These are phyloP conservation scores for Colletotrichum australisinense DNA, from an alignment of 2,329 filamentous ascomycete genomes.

Conservation along the genomic window DNA sequence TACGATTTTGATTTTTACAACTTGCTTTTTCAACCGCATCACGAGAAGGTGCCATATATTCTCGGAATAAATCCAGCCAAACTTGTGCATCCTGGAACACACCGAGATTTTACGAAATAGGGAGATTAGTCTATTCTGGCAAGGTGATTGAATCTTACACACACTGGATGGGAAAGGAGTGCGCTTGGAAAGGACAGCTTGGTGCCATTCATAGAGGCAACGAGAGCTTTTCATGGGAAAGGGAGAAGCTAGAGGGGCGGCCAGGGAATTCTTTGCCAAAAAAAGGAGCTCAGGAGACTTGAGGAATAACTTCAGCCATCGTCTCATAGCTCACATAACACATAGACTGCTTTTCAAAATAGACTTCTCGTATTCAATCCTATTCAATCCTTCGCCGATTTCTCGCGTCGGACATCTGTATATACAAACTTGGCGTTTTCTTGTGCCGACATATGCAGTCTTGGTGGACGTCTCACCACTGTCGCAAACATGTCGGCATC, in stretches of 20 bases:
- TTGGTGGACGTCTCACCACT: constrained; percentile 9
- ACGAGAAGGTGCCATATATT: not conserved
- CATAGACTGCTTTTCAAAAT: not conserved
- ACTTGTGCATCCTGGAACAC: not conserved
- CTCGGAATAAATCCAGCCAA: too few relatives aligned
- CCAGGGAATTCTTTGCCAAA: too few relatives aligned
- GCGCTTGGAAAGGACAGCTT: not conserved
- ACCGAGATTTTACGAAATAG: not conserved
- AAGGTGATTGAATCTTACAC: not conserved
- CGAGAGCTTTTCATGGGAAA: not conserved
- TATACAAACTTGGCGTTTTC: not conserved
- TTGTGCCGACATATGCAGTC: not conserved
- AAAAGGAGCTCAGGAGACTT: not conserved
- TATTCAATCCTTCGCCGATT: not conserved
- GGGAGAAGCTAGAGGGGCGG: too few relatives aligned
- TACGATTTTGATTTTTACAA: not conserved
- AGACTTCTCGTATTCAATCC: not conserved
- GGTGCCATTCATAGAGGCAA: not conserved
- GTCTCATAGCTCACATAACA: not conserved
- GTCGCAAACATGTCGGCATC: not conserved
- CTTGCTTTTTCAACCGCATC: not conserved
- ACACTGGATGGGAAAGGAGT: not conserved
- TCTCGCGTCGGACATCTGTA: not conserved
- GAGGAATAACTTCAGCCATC: not conserved
- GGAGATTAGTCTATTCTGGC: not conserved